Base-by-base conservation (phyloP, 148 eudicot genomes). In the Silene conica region DNA sequence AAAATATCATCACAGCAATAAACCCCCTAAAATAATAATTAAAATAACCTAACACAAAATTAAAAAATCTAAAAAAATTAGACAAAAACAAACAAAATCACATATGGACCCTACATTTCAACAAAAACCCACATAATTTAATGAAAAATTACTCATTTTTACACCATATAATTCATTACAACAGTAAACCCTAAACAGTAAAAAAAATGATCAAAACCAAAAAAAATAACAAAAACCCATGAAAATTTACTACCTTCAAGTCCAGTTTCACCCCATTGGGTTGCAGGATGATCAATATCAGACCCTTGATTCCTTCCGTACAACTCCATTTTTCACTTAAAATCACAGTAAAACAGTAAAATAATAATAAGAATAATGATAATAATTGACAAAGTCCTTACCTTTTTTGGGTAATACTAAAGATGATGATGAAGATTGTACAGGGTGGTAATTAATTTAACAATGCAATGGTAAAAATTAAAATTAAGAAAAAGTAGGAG, bases 211-310 rank as follows among this genome's bases (percentile, higher is more conserved):
- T 25, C 38, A 14, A 12, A 22, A 72, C 1, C n/a, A n/a, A 34
- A 28, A 69, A 18, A 62, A 55, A 2, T 6, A 38, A 38, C 43
- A 56, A 48, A 52, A 38, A 23, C 21, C 23, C 21, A 15, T 2
- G 57, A 59, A 13, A 69, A 69, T 18, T 12, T 23, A 28, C 19
- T 23, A 83, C 86, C 86, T 83, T 83, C 81, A 45, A 81, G 78
- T 4, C 84, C 86, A 58, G 86, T 73, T 13, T 75, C 84, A 54
- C 71, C 73, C 86, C 86, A 83, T 64, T 78, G 61, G 21, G 80
- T 63, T n/a, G 76, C 64, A 5, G 76, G 75, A 78, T 75, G 81
- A 78, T 78, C 86, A 23, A 78, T 28, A 48, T 73, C 76, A 41
- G 76, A 80, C 21, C 78, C 82, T 18, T 78, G 74, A 69, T 72